phyloP scores from a whole-genome alignment of 73 alveolate species.

The Paramecium pentaurelia region DNA sequence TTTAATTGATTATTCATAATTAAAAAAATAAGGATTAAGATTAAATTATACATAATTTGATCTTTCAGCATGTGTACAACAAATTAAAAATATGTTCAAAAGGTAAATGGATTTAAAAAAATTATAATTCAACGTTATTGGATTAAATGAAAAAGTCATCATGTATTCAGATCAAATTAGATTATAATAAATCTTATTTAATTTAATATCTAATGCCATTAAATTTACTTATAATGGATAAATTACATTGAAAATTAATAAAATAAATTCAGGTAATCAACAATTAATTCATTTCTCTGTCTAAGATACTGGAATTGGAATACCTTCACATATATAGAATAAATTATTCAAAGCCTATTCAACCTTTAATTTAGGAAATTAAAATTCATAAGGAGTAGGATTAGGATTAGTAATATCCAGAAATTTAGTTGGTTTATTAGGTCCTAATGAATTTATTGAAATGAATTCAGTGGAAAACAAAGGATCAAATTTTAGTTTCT shows the following conservation, averaged over 20 bases:
- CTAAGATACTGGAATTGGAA: conserved; percentile 61
- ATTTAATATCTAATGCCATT: conserved; percentile 6
- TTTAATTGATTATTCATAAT: conserved; percentile 24
- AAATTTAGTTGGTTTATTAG: conserved; percentile 35
- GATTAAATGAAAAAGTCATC: neutral
- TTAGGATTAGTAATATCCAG: conserved; percentile 50
- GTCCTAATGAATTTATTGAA: conserved; percentile 47
- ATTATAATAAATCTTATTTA: neutral
- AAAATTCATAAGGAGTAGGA: conserved; percentile 54
- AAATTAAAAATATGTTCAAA: neutral
- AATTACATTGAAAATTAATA: neutral
- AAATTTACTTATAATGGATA: conserved; percentile 22
- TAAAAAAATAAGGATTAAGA: neutral
- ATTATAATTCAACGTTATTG: neutral
- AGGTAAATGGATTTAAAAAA: neutral
- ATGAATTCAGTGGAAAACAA: neutral
- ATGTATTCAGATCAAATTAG: conserved; percentile 15
- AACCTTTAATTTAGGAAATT: conserved; percentile 30
- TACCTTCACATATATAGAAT: neutral
- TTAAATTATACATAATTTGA: neutral
- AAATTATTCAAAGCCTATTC: conserved; percentile 43
- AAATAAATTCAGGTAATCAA: neutral
- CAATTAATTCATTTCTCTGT: conserved; percentile 13
- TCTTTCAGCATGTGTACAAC: neutral
- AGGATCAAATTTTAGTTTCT: conserved; percentile 49